phyloP scores from a whole-genome alignment of 805 yeast genomes.

The Saturnispora besseyi region DNA sequence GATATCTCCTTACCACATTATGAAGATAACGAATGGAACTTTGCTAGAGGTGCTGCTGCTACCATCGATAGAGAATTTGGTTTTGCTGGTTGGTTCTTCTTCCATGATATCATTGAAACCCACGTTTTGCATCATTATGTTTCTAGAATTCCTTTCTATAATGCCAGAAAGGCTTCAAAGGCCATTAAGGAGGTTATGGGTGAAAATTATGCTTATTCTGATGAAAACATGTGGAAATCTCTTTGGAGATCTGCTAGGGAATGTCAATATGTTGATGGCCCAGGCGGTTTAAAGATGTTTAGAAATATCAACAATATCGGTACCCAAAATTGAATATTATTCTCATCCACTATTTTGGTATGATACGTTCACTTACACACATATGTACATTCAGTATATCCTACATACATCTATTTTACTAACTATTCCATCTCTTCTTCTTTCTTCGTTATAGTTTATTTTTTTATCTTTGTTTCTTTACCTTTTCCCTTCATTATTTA shows the following conservation, averaged over 20 bases:
- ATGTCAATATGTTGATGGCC: constrained; percentile 70
- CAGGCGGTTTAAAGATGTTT: constrained; percentile 62
- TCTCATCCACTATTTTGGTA: not conserved
- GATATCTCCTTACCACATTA: constrained; percentile 77
- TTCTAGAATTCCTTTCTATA: constrained; percentile 80
- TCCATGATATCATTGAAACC: constrained; percentile 87
- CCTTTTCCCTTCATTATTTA: not conserved
- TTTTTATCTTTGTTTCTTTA: not conserved
- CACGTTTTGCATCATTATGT: constrained; percentile 82
- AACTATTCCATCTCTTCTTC: constrained; percentile 17
- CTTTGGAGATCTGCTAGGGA: constrained; percentile 55
- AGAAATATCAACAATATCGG: constrained; percentile 65
- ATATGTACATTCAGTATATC: not conserved
- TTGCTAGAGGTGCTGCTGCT: constrained; percentile 85
- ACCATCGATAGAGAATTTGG: constrained; percentile 82
- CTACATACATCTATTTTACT: not conserved
- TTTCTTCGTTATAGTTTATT: not conserved
- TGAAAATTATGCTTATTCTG: constrained; percentile 55
- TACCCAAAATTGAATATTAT: not conserved
- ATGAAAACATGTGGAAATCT: constrained; percentile 65
- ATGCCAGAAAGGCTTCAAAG: constrained; percentile 70
- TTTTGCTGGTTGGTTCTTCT: constrained; percentile 64
- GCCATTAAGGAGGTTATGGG: constrained; percentile 84
- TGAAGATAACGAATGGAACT: constrained; percentile 67
- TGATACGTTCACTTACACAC: no score